Evolutionary conservation across 2,329 filamentous ascomycete species (phyloP), one percentile per base, ranked within the genome.

Genomic region (Cladosporium sphaerospermum): DNA sequence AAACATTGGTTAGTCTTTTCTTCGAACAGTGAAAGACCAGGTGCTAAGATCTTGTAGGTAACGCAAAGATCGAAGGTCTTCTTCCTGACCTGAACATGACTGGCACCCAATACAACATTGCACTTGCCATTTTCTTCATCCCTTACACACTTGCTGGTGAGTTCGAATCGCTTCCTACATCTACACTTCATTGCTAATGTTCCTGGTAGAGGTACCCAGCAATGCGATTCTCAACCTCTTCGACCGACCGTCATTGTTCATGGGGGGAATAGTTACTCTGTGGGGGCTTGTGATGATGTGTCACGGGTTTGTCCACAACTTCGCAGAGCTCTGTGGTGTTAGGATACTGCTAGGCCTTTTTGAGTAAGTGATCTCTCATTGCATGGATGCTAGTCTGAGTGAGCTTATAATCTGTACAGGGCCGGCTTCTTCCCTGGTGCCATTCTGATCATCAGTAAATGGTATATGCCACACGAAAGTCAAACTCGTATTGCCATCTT

Each of bases 371-470:
- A 28, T 28, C 23, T 28, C 23, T 28, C 23, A 28, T 28, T 28
- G 23, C 23, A 58, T 3, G 75, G 76, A 1, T 74, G 80, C 14
- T 67, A 82, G 59, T 64, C 62, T 5, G 66, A 66, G 23, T 63
- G 72, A 34, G 11, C 43, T 31, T 4, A 31, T 8, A 9, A 67
- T 70, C 52, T 66, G 68, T 14, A 6, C 36, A 76, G 78, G 64
- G 80, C 79, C 39, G 82, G 81, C 39, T 70, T 83, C 5, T 84
- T 84, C 57, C 83, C 83, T 10, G 63, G 63, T 34, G 61, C 62
- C 6, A 59, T 61, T 9, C 62, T 59, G 45, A 59, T 60, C 36
- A 44, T 54, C 31, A 36, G 52, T 11, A 62, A 63, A 56, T 70
- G 64, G 64, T 69, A 70, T 47, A 65, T 65, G 46, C 53, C 67